A percentile compares a stretch with the other conserved stretches of the same genome.
Evolutionary conservation across 2,329 filamentous ascomycete genomes (phyloP).

Genomic region (Blastomyces parvus): DNA sequence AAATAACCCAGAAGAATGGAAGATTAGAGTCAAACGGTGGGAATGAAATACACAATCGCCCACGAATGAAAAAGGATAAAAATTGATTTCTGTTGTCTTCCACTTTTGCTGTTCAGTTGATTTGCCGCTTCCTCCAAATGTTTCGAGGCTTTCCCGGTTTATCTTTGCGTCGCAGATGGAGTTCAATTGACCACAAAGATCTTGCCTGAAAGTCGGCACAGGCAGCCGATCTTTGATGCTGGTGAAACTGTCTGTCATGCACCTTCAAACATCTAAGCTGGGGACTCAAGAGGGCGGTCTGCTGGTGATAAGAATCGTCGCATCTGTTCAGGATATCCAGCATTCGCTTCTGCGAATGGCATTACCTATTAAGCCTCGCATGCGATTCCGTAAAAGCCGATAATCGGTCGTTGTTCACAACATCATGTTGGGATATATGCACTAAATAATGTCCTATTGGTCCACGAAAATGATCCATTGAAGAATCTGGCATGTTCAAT

Average conservation of each 20-base stretch:
- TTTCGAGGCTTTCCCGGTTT: background rate
- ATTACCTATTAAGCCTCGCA: background rate
- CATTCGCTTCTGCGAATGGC: background rate
- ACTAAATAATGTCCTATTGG: background rate
- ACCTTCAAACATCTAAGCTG: background rate
- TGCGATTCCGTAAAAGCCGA: background rate
- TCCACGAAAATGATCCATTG: background rate
- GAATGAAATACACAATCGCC: background rate
- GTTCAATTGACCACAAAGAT: background rate
- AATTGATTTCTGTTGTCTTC: background rate
- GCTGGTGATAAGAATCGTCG: background rate
- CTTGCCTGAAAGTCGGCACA: background rate
- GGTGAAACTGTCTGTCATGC: background rate
- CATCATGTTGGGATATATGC: no score
- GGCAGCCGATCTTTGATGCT: background rate
- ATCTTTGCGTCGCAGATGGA: background rate
- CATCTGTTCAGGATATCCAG: background rate
- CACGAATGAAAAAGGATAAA: background rate
- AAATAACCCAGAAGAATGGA: background rate
- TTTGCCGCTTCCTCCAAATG: background rate
- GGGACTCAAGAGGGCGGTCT: background rate
- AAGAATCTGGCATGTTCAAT: background rate
- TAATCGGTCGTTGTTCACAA: background rate
- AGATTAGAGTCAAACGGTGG: background rate
- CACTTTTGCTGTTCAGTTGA: background rate